phyloP scores from a whole-genome alignment of 2,329 filamentous ascomycete species.

The Ophiostoma perfectum region DNA sequence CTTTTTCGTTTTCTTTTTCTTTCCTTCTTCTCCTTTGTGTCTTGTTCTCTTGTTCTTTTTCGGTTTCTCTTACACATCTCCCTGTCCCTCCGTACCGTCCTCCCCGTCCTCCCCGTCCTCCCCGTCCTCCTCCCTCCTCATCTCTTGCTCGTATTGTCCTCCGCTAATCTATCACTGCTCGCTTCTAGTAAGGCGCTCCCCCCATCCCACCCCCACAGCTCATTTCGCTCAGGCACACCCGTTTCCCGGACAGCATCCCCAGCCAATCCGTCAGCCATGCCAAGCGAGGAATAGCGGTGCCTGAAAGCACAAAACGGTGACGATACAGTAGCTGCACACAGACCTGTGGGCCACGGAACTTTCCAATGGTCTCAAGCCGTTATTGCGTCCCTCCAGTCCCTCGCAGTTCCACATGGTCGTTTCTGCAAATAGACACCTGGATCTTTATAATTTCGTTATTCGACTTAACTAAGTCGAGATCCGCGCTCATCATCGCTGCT shows the following conservation, averaged over 20 bases:
- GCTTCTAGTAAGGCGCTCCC: constrained; percentile 17
- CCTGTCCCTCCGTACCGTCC: not conserved
- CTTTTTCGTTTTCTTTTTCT: not conserved
- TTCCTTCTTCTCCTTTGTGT: not conserved
- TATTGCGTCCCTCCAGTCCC: not conserved
- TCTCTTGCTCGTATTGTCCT: constrained; percentile 4
- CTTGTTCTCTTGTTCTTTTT: constrained; percentile 12
- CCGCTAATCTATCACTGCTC: constrained; percentile 10
- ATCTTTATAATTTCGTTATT: not conserved
- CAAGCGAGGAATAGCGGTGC: constrained; percentile 13
- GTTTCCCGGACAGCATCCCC: constrained; percentile 21
- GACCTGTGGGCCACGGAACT: not conserved
- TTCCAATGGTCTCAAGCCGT: not conserved
- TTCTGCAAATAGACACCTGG: not conserved
- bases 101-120: not conserved
- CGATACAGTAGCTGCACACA: not conserved
- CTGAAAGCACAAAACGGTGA: not conserved
- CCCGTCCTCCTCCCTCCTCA: not conserved
- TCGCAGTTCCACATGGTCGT: not conserved
- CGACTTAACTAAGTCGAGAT: not conserved
- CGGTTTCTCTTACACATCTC: not conserved
- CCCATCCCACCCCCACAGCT: constrained; percentile 23
- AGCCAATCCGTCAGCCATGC: constrained; percentile 19
- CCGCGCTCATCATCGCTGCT: not conserved
- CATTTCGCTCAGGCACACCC: constrained; percentile 21